Conservation (phyloP, 257 asterid genomes). For the Solanum boliviense region DNA sequence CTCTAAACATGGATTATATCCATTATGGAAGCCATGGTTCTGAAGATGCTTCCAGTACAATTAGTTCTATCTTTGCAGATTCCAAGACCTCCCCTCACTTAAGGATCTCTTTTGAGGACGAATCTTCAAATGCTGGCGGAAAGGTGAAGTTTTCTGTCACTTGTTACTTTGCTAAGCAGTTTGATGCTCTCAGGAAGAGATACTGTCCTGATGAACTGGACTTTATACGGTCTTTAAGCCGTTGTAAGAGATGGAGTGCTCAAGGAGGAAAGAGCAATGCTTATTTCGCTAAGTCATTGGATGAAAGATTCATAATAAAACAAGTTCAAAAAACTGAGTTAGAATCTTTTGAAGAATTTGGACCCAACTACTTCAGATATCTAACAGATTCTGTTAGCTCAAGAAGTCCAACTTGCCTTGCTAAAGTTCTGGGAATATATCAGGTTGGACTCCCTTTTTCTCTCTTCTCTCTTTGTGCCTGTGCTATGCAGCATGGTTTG, state of each 20-base stretch:
- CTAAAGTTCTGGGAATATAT: conserved; percentile 83
- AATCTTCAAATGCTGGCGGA: conserved; percentile 34
- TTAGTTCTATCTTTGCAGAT: conserved; percentile 28
- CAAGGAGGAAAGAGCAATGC: conserved; percentile 98
- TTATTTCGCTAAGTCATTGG: conserved; percentile 79
- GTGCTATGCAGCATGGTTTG: background rate
- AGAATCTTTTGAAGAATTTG: conserved; percentile 80
- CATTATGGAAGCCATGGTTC: conserved; percentile 40
- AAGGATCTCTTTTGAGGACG: conserved; percentile 61
- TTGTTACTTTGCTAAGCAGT: conserved; percentile 75
- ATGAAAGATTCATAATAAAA: conserved; percentile 78
- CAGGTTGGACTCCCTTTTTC: conserved; percentile 40
- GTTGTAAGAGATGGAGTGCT: conserved; percentile 85
- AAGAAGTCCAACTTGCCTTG: conserved; percentile 93
- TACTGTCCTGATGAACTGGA: conserved; percentile 64
- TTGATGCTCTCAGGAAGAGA: conserved; percentile 66
- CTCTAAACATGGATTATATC: conserved; percentile 49
- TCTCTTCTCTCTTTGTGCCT: background rate
- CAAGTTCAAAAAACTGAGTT: conserved; percentile 91
- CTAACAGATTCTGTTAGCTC: conserved; percentile 51
- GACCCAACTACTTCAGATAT: conserved; percentile 64
- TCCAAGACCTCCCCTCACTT: conserved; percentile 61
- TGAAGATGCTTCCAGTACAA: conserved; percentile 33
- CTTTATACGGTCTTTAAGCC: conserved; percentile 69
- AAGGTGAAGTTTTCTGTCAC: conserved; percentile 67